These are phyloP conservation scores for Tulasnella calospora DNA, from an alignment of 768 basidiomycete species.

Conservation along the genomic window DNA sequence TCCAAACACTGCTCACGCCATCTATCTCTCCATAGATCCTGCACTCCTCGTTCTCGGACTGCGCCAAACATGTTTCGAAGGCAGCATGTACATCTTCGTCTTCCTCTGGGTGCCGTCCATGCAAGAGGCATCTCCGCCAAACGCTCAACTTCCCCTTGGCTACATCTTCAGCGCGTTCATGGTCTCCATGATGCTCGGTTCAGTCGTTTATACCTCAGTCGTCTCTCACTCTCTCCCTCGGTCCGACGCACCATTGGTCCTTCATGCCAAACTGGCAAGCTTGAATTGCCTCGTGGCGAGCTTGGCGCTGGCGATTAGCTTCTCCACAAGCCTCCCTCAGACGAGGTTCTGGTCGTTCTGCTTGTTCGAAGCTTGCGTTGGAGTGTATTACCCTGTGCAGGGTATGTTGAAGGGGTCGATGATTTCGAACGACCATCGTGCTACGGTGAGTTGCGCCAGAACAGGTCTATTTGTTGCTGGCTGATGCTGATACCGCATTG, in stretches of 20 bases:
- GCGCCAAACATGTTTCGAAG: constrained; percentile 77
- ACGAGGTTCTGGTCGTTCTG: constrained; percentile 69
- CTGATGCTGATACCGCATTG: neutral
- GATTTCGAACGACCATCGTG: constrained; percentile 66
- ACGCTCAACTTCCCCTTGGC: constrained; percentile 55
- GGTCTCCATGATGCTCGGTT: constrained; percentile 78
- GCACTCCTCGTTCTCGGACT: constrained; percentile 60
- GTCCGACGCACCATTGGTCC: constrained; percentile 44
- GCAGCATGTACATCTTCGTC: constrained; percentile 80
- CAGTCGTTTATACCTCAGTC: constrained; percentile 59
- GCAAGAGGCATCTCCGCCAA: constrained; percentile 51
- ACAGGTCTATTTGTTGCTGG: neutral
- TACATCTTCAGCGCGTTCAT: constrained; percentile 79
- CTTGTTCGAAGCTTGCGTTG: constrained; percentile 68
- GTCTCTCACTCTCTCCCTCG: constrained; percentile 31
- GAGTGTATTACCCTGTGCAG: constrained; percentile 74
- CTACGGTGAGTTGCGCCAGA: constrained; percentile 49
- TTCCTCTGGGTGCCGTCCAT: constrained; percentile 77
- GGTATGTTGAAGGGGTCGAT: constrained; percentile 65
- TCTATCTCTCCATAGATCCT: constrained; percentile 44
- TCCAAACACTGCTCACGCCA: neutral
- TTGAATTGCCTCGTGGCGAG: constrained; percentile 57
- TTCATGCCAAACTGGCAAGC: constrained; percentile 65
- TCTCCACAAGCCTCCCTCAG: constrained; percentile 44
- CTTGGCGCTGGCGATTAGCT: constrained; percentile 50